phyloP scores from a whole-genome alignment of 331 rosid genomes.

The Spiraea crenata region DNA sequence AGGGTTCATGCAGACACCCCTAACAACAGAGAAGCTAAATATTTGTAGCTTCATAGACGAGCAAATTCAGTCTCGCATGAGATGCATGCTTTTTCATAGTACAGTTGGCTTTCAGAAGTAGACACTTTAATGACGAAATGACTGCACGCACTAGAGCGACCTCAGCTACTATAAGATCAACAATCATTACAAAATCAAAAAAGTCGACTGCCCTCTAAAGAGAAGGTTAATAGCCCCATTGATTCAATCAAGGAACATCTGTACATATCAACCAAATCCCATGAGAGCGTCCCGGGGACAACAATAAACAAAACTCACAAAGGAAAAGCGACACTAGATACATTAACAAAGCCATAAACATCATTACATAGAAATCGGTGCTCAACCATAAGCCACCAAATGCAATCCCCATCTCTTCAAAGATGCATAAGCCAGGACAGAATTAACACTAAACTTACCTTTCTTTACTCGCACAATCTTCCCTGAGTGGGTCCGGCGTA shows the following conservation, averaged over 20 bases:
- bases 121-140: not conserved
- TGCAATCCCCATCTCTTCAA: conserved; percentile 6
- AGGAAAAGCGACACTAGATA: no score
- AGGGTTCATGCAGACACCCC: not conserved
- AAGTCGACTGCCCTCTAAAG: not conserved
- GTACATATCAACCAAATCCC: not conserved
- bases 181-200: not conserved
- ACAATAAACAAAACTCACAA: not conserved
- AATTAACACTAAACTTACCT: conserved; percentile 49
- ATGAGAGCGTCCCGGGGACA: not conserved
- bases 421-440: not conserved
- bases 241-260: not conserved
- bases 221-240: not conserved
- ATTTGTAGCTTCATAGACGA: not conserved
- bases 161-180: not conserved
- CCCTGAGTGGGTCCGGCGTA: conserved; percentile 83
- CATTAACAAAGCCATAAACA: not conserved
- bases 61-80: not conserved
- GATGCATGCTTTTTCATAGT: not conserved
- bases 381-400: not conserved
- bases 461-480: conserved; percentile 77
- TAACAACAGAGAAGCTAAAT: not conserved
- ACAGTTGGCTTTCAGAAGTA: not conserved
- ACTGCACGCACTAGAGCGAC: not conserved
- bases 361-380: not conserved